These are phyloP conservation scores for Stemphylium vesicarium DNA, from an alignment of 2,329 filamentous ascomycete species.

Conservation along the genomic window DNA sequence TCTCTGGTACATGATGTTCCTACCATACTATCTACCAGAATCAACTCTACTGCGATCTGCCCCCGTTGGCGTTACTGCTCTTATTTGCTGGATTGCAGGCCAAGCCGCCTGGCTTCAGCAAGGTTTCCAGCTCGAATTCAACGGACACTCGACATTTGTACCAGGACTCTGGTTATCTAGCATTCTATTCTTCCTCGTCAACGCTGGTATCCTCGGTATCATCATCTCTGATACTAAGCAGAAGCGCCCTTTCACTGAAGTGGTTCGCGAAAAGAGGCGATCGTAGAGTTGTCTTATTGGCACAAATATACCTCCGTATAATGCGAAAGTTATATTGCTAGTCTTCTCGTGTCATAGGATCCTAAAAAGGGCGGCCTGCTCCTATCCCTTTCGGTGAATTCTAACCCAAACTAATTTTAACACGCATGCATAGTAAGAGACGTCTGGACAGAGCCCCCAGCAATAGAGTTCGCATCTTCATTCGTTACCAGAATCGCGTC, in stretches of 20 bases:
- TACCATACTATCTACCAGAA: slow-evolving; percentile 85
- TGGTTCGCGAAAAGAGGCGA: not conserved
- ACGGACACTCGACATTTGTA: slow-evolving; percentile 82
- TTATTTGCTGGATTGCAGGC: slow-evolving; percentile 74
- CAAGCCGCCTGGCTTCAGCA: slow-evolving; percentile 66
- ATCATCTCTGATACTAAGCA: slow-evolving; percentile 69
- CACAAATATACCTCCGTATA: too few species aligned
- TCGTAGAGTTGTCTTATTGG: not conserved
- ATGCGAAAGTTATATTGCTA: not conserved
- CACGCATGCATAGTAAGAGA: too few species aligned
- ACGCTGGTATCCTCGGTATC: slow-evolving; percentile 84
- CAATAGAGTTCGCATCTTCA: too few species aligned
- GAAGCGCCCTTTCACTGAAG: not conserved
- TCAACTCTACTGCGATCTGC: slow-evolving; percentile 73
- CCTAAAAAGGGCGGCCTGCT: too few species aligned
- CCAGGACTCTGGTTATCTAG: slow-evolving; percentile 82
- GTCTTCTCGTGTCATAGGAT: not conserved
- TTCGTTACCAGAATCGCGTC: too few species aligned
- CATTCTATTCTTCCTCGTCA: slow-evolving; percentile 80
- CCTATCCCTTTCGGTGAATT: too few species aligned
- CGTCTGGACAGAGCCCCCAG: too few species aligned
- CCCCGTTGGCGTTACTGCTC: slow-evolving; percentile 67
- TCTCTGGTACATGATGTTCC: slow-evolving; percentile 94
- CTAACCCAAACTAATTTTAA: too few species aligned
- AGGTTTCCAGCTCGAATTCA: slow-evolving; percentile 58